Evolutionary conservation across 176 grass and related monocot genomes (phyloP).

Genomic region (Avena atlantica): DNA sequence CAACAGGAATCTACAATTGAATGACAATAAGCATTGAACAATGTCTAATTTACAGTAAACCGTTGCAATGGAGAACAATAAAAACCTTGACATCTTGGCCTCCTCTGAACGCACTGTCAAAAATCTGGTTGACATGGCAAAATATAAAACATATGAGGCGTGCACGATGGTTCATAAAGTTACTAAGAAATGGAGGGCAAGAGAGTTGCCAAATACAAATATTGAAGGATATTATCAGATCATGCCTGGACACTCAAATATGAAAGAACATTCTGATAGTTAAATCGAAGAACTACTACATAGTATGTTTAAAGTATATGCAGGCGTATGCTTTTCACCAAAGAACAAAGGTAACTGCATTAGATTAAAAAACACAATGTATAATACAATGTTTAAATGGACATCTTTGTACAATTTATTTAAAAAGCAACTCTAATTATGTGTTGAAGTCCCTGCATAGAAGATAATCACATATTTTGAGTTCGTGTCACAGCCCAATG

Average conservation of each 20-base stretch:
- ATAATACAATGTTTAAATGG: constrained; percentile 29
- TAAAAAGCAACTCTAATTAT: background rate
- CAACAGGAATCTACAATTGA: constrained; percentile 71
- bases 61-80: constrained; percentile 15
- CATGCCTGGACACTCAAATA: constrained; percentile 18
- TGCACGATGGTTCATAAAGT: background rate
- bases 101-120: constrained; percentile 70
- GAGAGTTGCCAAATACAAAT: constrained; percentile 4
- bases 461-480: constrained; percentile 37
- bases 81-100: constrained; percentile 96
- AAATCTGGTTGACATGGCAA: constrained; percentile 70
- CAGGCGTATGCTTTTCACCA: constrained; percentile 18
- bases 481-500: background rate
- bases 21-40: constrained; percentile 40
- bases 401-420: background rate
- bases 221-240: constrained; percentile 3
- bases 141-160: constrained; percentile 39
- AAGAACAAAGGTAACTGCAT: constrained; percentile 28
- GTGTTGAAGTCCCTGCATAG: constrained; percentile 2
- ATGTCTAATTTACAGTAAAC: constrained; percentile 21
- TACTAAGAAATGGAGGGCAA: constrained; percentile 10
- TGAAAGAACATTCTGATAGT: background rate
- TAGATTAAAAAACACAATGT: background rate
- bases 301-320: constrained; percentile 21
- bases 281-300: constrained; percentile 19